phyloP scores from a whole-genome alignment of 441 rosid genomes.

The Arabidopsis hybrid region DNA sequence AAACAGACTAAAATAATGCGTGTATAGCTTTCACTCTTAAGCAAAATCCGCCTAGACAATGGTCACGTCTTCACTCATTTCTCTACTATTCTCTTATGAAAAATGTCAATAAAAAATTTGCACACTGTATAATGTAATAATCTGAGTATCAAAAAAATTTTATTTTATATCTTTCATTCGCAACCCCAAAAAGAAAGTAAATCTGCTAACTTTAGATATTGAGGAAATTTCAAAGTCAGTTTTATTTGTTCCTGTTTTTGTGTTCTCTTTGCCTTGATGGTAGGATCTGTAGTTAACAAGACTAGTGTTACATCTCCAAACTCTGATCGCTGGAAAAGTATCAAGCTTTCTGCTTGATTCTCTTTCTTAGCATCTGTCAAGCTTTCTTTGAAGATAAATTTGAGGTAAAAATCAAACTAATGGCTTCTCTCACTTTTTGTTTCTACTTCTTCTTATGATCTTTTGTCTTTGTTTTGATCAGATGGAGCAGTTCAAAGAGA shows the following conservation, averaged over 20 bases:
- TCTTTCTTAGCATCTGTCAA: conserved; percentile 37
- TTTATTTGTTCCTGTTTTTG: conserved; percentile 45
- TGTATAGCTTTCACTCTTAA: conserved; percentile 26
- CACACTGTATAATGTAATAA: background rate
- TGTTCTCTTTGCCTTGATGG: conserved; percentile 52
- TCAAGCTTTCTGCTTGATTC: conserved; percentile 54
- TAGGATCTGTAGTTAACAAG: conserved; percentile 72
- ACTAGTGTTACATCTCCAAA: conserved; percentile 64
- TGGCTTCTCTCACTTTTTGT: conserved; percentile 32
- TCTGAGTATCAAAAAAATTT: background rate
- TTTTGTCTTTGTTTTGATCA: conserved; percentile 32
- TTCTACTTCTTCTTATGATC: conserved; percentile 14
- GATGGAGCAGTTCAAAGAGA: conserved; percentile 67
- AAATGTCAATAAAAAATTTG: background rate
- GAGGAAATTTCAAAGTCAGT: conserved; percentile 49
- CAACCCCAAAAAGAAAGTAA: conserved; percentile 40
- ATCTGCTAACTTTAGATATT: conserved; percentile 48
- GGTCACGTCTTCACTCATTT: conserved; percentile 41
- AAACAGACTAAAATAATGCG: conserved; percentile 29
- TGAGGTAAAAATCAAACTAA: conserved; percentile 44
- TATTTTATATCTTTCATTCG: background rate
- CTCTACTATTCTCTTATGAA: background rate
- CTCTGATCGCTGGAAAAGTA: conserved; percentile 48
- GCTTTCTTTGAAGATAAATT: conserved; percentile 41
- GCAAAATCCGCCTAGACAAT: conserved; percentile 34